Conservation (phyloP, 306 rosid genomes). For the Cicer arietinum region DNA sequence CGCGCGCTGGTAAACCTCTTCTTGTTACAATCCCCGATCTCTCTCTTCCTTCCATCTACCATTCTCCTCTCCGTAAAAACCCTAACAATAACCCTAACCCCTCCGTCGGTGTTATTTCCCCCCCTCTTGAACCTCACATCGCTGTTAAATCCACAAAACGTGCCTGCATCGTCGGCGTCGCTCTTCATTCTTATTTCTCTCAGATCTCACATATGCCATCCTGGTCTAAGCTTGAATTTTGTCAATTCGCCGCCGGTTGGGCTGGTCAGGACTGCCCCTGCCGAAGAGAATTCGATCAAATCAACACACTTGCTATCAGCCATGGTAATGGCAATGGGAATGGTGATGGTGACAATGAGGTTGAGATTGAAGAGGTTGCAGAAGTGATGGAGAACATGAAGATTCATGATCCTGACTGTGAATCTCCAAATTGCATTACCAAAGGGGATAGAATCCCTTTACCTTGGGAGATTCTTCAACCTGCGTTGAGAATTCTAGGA, state of each 20-base stretch:
- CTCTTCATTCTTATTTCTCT: conserved; percentile 77
- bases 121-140: conserved; percentile 77
- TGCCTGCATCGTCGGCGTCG: conserved; percentile 80
- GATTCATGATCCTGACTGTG: conserved; percentile 49
- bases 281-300: conserved; percentile 53
- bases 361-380: conserved; percentile 51
- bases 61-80: conserved; percentile 57
- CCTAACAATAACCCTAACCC: conserved; percentile 7
- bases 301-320: conserved; percentile 8
- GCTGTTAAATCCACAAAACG: conserved; percentile 93
- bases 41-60: conserved; percentile 88
- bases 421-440: not conserved
- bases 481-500: conserved; percentile 78
- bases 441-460: conserved; percentile 77
- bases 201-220: conserved; percentile 97
- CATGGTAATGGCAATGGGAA: conserved; percentile 12
- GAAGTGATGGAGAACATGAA: conserved; percentile 55
- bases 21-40: conserved; percentile 84
- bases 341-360: not conserved
- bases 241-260: conserved; percentile 71
- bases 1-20: conserved; percentile 81
- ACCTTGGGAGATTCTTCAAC: conserved; percentile 97
- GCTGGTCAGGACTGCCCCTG: conserved; percentile 90
- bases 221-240: conserved; percentile 91
- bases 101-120: conserved; percentile 69